These are phyloP conservation scores for Thelonectria discophora DNA, from an alignment of 2,329 filamentous ascomycete genomes.

Conservation along the genomic window DNA sequence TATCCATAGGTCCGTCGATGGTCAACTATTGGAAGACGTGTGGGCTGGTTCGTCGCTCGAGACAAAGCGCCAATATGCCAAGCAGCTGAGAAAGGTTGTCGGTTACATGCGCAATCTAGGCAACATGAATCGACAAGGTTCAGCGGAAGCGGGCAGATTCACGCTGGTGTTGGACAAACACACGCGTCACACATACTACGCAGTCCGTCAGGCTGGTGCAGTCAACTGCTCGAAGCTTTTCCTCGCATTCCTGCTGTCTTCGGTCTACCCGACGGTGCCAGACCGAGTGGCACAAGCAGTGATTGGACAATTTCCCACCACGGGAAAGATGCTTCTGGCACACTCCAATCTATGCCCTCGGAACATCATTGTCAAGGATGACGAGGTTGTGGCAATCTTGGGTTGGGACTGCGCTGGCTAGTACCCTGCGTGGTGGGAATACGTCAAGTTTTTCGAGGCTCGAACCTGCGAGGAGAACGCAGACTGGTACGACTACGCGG, in stretches of 20 bases:
- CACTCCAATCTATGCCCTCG: constrained; percentile 42
- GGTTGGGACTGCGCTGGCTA: constrained; percentile 46
- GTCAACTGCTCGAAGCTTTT: constrained; percentile 31
- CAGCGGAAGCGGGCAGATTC: constrained; percentile 37
- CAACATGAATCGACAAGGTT: background rate
- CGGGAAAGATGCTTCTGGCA: constrained; percentile 33
- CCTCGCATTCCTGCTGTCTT: constrained; percentile 41
- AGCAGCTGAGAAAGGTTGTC: constrained; percentile 43
- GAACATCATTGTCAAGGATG: constrained; percentile 43
- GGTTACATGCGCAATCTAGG: constrained; percentile 31
- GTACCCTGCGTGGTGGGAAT: constrained; percentile 49
- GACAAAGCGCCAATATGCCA: constrained; percentile 38
- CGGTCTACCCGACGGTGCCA: constrained; percentile 40
- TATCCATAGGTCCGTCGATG: constrained; percentile 28
- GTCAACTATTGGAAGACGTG: constrained; percentile 42
- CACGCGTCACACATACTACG: constrained; percentile 42
- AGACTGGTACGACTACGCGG: constrained; percentile 46
- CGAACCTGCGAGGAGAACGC: constrained; percentile 37
- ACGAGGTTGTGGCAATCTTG: constrained; percentile 37
- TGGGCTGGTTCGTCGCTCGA: constrained; percentile 37
- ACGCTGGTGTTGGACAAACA: constrained; percentile 43
- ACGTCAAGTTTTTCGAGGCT: constrained; percentile 48
- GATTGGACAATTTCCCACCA: constrained; percentile 28
- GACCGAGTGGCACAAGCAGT: constrained; percentile 34
- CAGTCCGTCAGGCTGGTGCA: constrained; percentile 32